Conservation (phyloP, 1,284 basidiomycete genomes). For the Heliocybe sulcata region DNA sequence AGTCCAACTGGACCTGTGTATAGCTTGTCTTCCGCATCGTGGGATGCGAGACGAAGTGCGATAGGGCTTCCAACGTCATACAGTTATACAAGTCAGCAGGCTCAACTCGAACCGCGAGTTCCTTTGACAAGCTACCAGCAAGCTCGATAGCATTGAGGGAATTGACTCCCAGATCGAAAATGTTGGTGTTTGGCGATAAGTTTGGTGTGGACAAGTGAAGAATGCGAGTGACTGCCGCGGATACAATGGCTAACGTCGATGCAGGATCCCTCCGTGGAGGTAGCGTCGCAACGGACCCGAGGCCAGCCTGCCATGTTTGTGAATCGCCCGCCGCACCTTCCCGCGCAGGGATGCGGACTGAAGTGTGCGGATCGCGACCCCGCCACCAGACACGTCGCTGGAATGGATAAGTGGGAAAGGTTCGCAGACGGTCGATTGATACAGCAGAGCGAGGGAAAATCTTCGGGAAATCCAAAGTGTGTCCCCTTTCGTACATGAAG, state of each 20-base stretch:
- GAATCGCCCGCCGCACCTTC: too few relatives aligned
- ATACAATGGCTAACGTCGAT: not conserved
- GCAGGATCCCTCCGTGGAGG: not conserved
- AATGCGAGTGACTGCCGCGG: too few relatives aligned
- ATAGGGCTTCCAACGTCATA: not conserved
- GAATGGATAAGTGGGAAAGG: not conserved
- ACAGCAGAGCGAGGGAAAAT: not conserved
- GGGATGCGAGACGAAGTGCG: not conserved
- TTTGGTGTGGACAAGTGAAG: not conserved
- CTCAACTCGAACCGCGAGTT: not conserved
- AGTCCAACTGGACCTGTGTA: not conserved
- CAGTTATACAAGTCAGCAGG: not conserved
- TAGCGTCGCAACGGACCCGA: not conserved
- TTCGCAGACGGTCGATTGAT: not conserved
- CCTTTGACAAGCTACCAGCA: not conserved
- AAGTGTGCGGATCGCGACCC: not conserved
- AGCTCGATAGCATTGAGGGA: not conserved
- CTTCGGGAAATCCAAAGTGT: not conserved
- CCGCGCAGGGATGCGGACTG: not conserved
- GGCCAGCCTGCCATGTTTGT: too few relatives aligned
- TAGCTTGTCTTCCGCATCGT: not conserved
- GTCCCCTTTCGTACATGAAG: not conserved
- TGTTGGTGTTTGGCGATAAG: not conserved
- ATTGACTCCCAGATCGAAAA: not conserved
- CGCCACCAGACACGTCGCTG: not conserved